Percentiles rank a stretch among this genome's conserved stretches.
Evolutionary conservation across 2,329 filamentous ascomycete species (phyloP).

Genomic region (Colletotrichum sp.): DNA sequence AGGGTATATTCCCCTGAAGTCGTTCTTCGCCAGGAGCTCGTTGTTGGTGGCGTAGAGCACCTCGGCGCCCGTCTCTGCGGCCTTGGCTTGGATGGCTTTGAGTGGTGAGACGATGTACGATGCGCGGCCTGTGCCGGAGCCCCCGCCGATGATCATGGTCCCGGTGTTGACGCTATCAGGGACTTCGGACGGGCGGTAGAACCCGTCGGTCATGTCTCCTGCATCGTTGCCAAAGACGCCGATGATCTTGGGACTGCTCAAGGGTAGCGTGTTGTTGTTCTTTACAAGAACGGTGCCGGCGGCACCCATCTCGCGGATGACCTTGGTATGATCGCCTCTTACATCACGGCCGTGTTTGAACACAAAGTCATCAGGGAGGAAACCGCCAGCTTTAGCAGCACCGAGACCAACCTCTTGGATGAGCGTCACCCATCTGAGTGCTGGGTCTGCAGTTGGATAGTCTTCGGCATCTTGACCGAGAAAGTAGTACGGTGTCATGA

Average conservation of each 20-base stretch:
- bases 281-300: conserved; percentile 75
- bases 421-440: background rate
- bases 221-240: conserved; percentile 7
- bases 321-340: conserved; percentile 57
- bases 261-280: conserved; percentile 65
- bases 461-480: conserved; percentile 72
- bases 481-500: conserved; percentile 84
- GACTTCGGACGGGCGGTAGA: background rate
- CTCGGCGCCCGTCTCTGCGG: conserved; percentile 38
- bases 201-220: conserved; percentile 22
- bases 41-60: conserved; percentile 43
- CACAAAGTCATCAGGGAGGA: conserved; percentile 36
- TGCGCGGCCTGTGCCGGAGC: conserved; percentile 54
- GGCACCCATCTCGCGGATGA: conserved; percentile 59
- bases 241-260: conserved; percentile 53
- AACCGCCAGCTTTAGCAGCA: conserved; percentile 6
- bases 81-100: conserved; percentile 53
- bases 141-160: conserved; percentile 52
- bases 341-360: conserved; percentile 47
- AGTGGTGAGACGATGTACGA: conserved; percentile 60
- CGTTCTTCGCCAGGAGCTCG: conserved; percentile 38
- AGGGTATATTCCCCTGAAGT: conserved; percentile 42
- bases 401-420: background rate
- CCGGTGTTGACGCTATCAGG: background rate
- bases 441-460: conserved; percentile 54